Conservation (phyloP, 148 eudicot genomes). For the Beta vulgaris region DNA sequence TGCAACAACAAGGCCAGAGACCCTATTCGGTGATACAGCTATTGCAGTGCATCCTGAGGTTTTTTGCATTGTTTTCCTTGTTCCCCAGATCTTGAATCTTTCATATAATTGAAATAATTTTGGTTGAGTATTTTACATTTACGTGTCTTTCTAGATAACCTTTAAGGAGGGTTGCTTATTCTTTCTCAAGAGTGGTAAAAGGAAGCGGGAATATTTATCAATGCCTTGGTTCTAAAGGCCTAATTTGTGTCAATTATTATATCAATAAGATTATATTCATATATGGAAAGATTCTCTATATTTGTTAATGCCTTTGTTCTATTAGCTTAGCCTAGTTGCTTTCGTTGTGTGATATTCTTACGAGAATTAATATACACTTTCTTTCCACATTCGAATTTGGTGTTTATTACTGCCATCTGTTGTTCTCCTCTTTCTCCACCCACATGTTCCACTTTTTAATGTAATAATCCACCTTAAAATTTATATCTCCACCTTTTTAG, state of each 20-base stretch:
- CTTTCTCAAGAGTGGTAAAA: neutral
- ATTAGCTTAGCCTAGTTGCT: no score
- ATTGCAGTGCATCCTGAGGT: constrained; percentile 97
- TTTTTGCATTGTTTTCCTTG: constrained; percentile 4
- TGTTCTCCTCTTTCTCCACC: no score
- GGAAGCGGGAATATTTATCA: neutral
- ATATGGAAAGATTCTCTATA: no score
- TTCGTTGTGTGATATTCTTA: no score
- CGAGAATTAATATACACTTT: no score
- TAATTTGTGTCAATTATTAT: neutral
- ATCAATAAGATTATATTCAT: neutral
- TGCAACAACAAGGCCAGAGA: constrained; percentile 97
- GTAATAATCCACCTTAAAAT: no score
- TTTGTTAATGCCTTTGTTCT: no score
- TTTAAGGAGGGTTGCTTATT: neutral
- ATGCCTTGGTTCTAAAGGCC: neutral
- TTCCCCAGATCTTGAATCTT: neutral
- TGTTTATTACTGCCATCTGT: no score
- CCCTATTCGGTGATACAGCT: constrained; percentile 95
- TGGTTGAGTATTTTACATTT: neutral
- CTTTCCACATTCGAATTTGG: no score
- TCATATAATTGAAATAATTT: neutral
- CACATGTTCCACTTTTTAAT: no score
- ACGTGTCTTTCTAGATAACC: neutral
- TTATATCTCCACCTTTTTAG: no score